phyloP scores from a whole-genome alignment of 805 yeast species.

The Yamadazyma akitaensis region DNA sequence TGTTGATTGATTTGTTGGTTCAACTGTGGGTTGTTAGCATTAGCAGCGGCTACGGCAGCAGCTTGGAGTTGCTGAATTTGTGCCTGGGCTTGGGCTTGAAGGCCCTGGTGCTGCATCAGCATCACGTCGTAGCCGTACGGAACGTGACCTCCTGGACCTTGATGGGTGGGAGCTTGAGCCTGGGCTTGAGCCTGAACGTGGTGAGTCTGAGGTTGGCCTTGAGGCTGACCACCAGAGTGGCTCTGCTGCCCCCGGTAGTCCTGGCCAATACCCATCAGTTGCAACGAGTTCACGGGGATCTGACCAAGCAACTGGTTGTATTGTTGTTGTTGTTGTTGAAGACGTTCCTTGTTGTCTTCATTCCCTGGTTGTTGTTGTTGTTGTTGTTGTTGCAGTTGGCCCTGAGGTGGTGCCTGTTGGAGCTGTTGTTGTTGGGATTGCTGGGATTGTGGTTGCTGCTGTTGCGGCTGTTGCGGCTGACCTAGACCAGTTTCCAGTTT shows the following conservation, averaged over 20 bases:
- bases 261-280: slow-evolving; percentile 4
- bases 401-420: neutral
- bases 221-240: slow-evolving; percentile 13
- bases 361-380: neutral
- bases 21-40: slow-evolving; percentile 13
- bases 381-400: neutral
- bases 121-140: slow-evolving; percentile 8
- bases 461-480: slow-evolving; percentile 1
- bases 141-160: neutral
- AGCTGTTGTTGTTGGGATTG: slow-evolving; percentile 1
- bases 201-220: slow-evolving; percentile 9
- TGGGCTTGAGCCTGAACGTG: slow-evolving; percentile 5
- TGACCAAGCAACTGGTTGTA: slow-evolving; percentile 6
- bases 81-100: slow-evolving; percentile 12
- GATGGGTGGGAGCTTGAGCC: slow-evolving; percentile 14
- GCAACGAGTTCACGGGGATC: slow-evolving; percentile 4
- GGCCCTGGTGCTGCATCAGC: slow-evolving; percentile 16
- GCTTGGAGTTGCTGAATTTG: slow-evolving; percentile 17
- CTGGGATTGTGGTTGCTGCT: slow-evolving; percentile 1
- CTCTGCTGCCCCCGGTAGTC: slow-evolving; percentile 7
- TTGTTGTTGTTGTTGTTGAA: slow-evolving; percentile 8
- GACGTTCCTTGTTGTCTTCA: slow-evolving; percentile 1
- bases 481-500: neutral
- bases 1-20: slow-evolving; percentile 18
- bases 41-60: slow-evolving; percentile 15